A percentile compares a stretch with the other conserved stretches of the same genome.
phyloP scores from a whole-genome alignment of 129 eudicot species.

The Oenanthe sinensis region DNA sequence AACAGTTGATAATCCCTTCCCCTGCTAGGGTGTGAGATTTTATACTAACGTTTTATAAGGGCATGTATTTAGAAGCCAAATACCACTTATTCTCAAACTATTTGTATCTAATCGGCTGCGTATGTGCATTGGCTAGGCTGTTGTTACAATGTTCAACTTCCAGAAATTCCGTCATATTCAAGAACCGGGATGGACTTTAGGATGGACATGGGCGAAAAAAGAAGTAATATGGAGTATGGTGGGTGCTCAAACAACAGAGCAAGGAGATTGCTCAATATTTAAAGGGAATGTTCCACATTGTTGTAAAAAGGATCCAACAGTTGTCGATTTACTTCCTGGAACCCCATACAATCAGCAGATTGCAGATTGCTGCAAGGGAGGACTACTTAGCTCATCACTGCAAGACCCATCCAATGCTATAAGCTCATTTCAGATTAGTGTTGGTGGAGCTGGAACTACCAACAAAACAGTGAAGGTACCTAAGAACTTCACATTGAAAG shows the following conservation, averaged over 20 bases:
- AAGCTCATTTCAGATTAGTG: constrained; percentile 78
- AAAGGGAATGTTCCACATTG: constrained; percentile 81
- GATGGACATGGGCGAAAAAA: constrained; percentile 97
- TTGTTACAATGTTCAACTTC: constrained; percentile 79
- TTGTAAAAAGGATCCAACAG: constrained; percentile 71
- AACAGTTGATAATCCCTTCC: background rate
- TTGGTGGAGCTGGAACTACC: constrained; percentile 85
- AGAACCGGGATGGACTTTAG: constrained; percentile 91
- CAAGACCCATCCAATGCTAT: constrained; percentile 68
- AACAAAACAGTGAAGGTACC: constrained; percentile 80
- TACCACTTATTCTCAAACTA: too few species aligned
- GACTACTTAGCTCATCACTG: constrained; percentile 81
- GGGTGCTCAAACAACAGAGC: constrained; percentile 85
- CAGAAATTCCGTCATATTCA: constrained; percentile 83
- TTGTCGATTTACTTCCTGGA: constrained; percentile 80
- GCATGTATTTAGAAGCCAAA: background rate
- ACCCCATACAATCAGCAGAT: constrained; percentile 91
- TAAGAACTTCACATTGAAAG: constrained; percentile 69
- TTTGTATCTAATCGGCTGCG: constrained; percentile 3
- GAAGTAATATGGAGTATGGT: constrained; percentile 92
- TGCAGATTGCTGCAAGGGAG: constrained; percentile 92
- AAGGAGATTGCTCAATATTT: constrained; percentile 86
- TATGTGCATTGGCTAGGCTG: constrained; percentile 45
- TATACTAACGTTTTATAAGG: background rate
- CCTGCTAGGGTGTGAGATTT: too few species aligned